Evolutionary conservation across 805 yeast genomes (phyloP), one percentile per base, ranked within the genome.

Genomic region (Hagleromyces aurorensis): DNA sequence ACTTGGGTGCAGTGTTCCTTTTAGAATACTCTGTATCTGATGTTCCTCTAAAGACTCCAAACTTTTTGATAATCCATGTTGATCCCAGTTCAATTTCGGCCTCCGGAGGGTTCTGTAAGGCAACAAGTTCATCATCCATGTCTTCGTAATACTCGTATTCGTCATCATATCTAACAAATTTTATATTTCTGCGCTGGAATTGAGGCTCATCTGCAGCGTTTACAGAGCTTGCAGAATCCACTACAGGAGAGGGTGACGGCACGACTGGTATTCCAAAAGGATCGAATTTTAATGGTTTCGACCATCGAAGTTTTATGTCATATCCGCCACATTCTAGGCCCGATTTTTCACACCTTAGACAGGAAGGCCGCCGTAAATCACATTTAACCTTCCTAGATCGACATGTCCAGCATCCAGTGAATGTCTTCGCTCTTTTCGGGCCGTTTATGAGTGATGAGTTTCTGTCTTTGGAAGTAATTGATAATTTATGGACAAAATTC

Each of bases 371-470:
- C 10, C 65, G 61, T 33, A 80, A 61, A 50, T 84, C 94, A 55
- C 96, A 86, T 34, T 81, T 75, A 27, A 85, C 77, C 53, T 84
- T 81, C 25, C 95, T 57, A 10, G 77, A 62, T 24, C 95, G 66
- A 47, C 96, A 85, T 0, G 94, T 82, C 64, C 83, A 83, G 50
- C 96, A 86, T 1, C 95, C 96, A 0, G 82, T 75, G 48, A 83
- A 85, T 0, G 91, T 76, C 50, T 85, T 86, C 6, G 72, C 69
- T 34, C 76, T 58, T 37, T 37, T 37, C 15, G 37, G 27, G 14
- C 23, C 25, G 25, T 25, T 33, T n/a, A n/a, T n/a, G n/a, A n/a
- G n/a, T n/a, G n/a, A n/a, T n/a, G n/a, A n/a, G n/a, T n/a, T n/a
- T n/a, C n/a, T n/a, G 25, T 10, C n/a, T 15, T 23, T 17, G 25